These are phyloP conservation scores for Umbilicaria muhlenbergii DNA, from an alignment of 495 filamentous ascomycete species.

Conservation along the genomic window DNA sequence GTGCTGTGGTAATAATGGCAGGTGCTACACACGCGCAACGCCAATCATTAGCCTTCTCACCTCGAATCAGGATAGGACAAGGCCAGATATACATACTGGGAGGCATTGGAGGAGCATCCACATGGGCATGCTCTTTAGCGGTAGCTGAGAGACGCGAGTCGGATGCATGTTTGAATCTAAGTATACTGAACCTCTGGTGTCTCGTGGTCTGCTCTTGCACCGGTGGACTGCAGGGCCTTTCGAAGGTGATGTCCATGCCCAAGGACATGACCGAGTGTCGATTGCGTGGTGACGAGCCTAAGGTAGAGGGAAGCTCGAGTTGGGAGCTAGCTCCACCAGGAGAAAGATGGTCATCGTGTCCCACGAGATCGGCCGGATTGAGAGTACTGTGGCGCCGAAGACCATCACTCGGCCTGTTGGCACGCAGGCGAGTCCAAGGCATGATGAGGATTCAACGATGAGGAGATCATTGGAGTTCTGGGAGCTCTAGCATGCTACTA, in stretches of 20 bases:
- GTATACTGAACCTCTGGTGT: constrained; percentile 69
- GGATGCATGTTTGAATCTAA: constrained; percentile 83
- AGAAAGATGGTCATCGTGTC: constrained; percentile 7
- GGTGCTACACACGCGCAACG: constrained; percentile 39
- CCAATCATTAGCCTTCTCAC: constrained; percentile 2
- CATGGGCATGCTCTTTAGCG: constrained; percentile 53
- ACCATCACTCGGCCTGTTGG: constrained; percentile 17
- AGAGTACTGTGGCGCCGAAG: constrained; percentile 23
- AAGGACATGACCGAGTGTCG: background rate
- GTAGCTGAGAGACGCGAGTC: constrained; percentile 77
- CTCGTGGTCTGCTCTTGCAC: constrained; percentile 7
- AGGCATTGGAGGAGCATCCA: constrained; percentile 53
- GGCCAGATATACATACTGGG: constrained; percentile 37
- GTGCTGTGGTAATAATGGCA: constrained; percentile 84
- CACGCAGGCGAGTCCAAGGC: constrained; percentile 21
- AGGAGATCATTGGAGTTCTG: constrained; percentile 4
- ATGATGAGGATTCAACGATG: constrained; percentile 8
- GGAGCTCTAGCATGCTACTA: too few species aligned
- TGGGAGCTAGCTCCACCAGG: too few species aligned
- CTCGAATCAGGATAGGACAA: background rate
- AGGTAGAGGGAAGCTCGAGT: too few species aligned
- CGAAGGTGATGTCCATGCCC: background rate
- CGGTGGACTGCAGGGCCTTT: constrained; percentile 1
- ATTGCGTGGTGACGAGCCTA: background rate
- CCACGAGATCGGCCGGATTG: constrained; percentile 14